Evolutionary conservation across 768 basidiomycete genomes (phyloP), one percentile per base, ranked within the genome.

Genomic region (Hericium coralloides): DNA sequence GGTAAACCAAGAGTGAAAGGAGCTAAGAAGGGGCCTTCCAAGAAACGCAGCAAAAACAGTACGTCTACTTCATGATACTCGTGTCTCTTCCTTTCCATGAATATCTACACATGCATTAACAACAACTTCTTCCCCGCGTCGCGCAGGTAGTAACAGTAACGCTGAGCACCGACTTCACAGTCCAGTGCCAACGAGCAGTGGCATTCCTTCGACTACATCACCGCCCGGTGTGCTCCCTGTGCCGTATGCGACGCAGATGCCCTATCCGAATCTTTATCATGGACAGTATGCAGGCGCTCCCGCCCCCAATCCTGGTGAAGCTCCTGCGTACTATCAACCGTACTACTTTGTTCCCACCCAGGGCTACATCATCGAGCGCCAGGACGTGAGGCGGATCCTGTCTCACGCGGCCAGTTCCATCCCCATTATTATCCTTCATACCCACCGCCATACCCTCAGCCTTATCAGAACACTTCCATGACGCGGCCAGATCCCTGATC

Each of bases 1-100:
- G 79, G 93, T 69, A 95, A 95, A 76, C 92, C 95, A 73, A 81
- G 92, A 66, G 90, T 89, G 70, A 90, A 89, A 68, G 89, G 89
- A 62, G 79, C 89, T 63, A 92, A 90, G 76, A 75, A 89, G 66
- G 89, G 89, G 47, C 89, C 89, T 71, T 92, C 92, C 86, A 91
- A 91, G 89, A 92, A 91, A 83, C 88, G 87, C 83, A 87, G 88
- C 87, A 84, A 82, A 80, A 89, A 86, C 80, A 81, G 88, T 89
- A 68, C 71, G 84, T 71, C 31, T 63, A 64, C 70, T 63, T 17
- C 14, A 26, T 57, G 31, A 31, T 8, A 31, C 43, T 64, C 20
- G 2, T 20, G n/a, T 20, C 10, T 36, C 12, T 20, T 45, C n/a
- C 43, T 8, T 45, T 10, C 18, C 18, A n/a, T 25, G 23, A 20